Conservation (phyloP, 495 filamentous ascomycete genomes). For the Penicillium robsamsonii region DNA sequence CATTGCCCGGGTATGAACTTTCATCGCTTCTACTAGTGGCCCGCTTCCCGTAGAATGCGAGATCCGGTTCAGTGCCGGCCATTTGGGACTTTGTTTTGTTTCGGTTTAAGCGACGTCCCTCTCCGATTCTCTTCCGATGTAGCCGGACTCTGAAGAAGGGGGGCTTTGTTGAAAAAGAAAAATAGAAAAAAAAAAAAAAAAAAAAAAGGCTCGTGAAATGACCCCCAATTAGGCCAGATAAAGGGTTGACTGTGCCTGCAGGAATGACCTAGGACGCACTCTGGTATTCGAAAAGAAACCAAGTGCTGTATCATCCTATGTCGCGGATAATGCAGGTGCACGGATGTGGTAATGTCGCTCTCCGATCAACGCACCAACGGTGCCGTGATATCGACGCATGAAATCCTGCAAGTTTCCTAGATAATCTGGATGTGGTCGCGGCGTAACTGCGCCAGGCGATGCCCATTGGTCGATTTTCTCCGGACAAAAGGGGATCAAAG, state of each 20-base stretch:
- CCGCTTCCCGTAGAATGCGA: conserved; percentile 4
- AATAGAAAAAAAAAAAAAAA: background rate
- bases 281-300: background rate
- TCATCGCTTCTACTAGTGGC: conserved; percentile 5
- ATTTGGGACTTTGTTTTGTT: background rate
- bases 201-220: conserved; percentile 2
- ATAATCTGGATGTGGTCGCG: conserved; percentile 14
- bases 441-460: conserved; percentile 9
- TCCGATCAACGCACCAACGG: conserved; percentile 1
- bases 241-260: background rate
- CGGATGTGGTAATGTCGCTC: conserved; percentile 10
- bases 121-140: background rate
- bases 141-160: background rate
- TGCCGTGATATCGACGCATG: conserved; percentile 24
- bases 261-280: background rate
- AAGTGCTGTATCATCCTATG: background rate
- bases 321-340: conserved; percentile 10
- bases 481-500: conserved; percentile 21
- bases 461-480: conserved; percentile 23
- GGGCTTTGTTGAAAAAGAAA: background rate
- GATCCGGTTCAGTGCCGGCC: background rate
- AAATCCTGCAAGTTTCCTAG: conserved; percentile 16
- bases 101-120: conserved; percentile 4
- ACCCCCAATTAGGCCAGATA: background rate
- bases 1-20: conserved; percentile 1